Base-by-base conservation (phyloP, 1,284 basidiomycete species). In the Ustilago tritici region DNA sequence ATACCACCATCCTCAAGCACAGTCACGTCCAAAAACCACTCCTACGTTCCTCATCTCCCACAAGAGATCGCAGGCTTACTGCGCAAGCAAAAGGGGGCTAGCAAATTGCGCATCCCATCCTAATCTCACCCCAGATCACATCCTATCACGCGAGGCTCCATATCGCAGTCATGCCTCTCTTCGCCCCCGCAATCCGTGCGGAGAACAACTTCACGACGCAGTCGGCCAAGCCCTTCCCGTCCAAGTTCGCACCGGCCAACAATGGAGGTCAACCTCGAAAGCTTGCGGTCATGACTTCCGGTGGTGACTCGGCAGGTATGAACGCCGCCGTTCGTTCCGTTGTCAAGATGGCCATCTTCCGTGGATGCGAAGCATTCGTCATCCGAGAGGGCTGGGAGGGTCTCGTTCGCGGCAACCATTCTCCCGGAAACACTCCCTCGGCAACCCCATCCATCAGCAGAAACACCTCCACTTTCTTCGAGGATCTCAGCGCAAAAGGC, bases 341-440 rank as follows among this genome's bases (percentile, higher is more conserved):
- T 56, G 76, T 85, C 67, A 86, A 85, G 70, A 84, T 86, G 83
- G 84, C 84, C 58, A 76, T 84, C 63, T 77, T 41, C 84, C 95
- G 95, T 87, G 95, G 94, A 50, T 83, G 76, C 66, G 71, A 83
- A 36, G 80, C 83, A 10, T 84, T 76, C 56, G 81, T 85, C 64
- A 80, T 85, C 46, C 92, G 96, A 49, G 97, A 99, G 88, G 96
- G 96, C 49, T 99, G 97, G 89, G 95, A 98, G 87, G 96, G 96
- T 52, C 92, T 99, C 62, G 89, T 91, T 23, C 86, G 88, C 61
- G 90, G 90, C 38, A 91, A 90, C 84, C 82, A 78, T 6, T 52
- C 79, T 6, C 70, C 78, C 15, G 72, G 65, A 36, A 67, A 61
- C 66, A 75, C 76, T 4, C 70, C 78, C 14, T 36, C 61, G n/a